Percentiles rank a stretch among this genome's conserved stretches.
Conservation (phyloP, 441 rosid species). For the Populus hybrid region DNA sequence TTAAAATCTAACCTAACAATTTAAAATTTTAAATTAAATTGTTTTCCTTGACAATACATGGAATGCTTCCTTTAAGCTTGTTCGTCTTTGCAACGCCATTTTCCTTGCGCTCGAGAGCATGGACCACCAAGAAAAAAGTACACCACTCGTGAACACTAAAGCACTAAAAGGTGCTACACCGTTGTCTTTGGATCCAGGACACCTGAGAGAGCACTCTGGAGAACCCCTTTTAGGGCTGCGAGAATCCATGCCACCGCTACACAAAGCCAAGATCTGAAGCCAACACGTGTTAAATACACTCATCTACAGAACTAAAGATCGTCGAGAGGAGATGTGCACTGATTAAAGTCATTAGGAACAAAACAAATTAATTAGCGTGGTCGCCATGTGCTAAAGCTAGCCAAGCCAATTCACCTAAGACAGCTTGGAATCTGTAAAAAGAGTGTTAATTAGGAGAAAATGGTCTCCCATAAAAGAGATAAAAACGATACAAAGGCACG, state of each 20-base stretch:
- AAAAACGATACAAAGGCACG: slow-evolving; percentile 1
- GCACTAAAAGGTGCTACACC: slow-evolving; percentile 7
- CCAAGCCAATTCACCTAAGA: slow-evolving; percentile 8
- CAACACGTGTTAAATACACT: slow-evolving; percentile 21
- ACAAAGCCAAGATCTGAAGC: neutral
- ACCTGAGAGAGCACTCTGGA: slow-evolving; percentile 33
- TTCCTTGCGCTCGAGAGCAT: neutral
- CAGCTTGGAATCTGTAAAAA: slow-evolving; percentile 38
- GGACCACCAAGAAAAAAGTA: neutral
- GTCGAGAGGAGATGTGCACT: neutral
- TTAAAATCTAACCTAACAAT: too few relatives aligned
- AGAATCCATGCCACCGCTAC: slow-evolving; percentile 24
- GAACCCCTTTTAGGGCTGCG: slow-evolving; percentile 6
- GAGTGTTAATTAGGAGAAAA: neutral
- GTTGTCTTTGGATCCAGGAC: slow-evolving; percentile 43
- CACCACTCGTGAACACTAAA: neutral
- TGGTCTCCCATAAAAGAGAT: neutral
- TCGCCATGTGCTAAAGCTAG: slow-evolving; percentile 48
- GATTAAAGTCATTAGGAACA: neutral
- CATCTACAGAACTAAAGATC: neutral
- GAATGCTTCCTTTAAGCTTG: neutral
- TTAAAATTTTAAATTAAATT: too few relatives aligned
- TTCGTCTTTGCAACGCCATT: neutral
- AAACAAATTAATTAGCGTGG: slow-evolving; percentile 15
- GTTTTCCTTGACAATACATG: too few relatives aligned